A percentile compares a stretch with the other conserved stretches of the same genome.
phyloP scores from a whole-genome alignment of 371 early-diverging fungal species.

The Actinomortierella wolfii region DNA sequence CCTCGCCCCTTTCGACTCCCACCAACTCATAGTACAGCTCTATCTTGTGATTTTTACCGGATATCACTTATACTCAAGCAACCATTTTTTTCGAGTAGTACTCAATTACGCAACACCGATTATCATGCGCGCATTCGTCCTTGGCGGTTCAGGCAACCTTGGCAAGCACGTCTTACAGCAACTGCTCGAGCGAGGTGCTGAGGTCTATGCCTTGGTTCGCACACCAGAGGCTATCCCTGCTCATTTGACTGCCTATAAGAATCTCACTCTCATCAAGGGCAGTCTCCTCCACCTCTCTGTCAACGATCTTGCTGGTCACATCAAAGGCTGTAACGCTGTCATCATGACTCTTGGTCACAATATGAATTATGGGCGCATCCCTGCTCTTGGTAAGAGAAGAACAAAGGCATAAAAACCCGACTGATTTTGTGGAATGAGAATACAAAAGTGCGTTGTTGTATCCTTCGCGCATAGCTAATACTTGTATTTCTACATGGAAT shows the following conservation, averaged over 20 bases:
- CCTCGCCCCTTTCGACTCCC: too few species aligned
- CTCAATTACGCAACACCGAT: too few species aligned
- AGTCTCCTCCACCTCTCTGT: slow-evolving; percentile 14
- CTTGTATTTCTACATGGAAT: too few species aligned
- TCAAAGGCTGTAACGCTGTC: slow-evolving; percentile 16
- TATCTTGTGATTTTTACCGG: too few species aligned
- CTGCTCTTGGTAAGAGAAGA: slow-evolving; percentile 13
- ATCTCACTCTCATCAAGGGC: slow-evolving; percentile 12
- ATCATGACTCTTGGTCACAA: slow-evolving; percentile 21
- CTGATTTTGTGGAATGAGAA: too few species aligned
- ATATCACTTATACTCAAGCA: too few species aligned
- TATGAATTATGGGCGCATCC: slow-evolving; percentile 17
- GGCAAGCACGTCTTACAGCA: slow-evolving; percentile 24
- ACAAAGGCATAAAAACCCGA: too few species aligned
- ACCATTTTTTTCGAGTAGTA: too few species aligned
- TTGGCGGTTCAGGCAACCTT: slow-evolving; percentile 22
- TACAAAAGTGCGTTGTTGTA: too few species aligned
- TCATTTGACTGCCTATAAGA: slow-evolving; percentile 5
- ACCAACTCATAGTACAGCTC: too few species aligned
- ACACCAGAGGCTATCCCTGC: slow-evolving; percentile 8
- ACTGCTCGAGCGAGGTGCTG: slow-evolving; percentile 13
- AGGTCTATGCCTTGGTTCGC: slow-evolving; percentile 21
- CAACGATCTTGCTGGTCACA: slow-evolving; percentile 11
- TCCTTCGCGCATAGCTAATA: too few species aligned
- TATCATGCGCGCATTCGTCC: slow-evolving; percentile 18